Conservation (phyloP, 2,329 filamentous ascomycete genomes). For the Trichoderma harzianum region DNA sequence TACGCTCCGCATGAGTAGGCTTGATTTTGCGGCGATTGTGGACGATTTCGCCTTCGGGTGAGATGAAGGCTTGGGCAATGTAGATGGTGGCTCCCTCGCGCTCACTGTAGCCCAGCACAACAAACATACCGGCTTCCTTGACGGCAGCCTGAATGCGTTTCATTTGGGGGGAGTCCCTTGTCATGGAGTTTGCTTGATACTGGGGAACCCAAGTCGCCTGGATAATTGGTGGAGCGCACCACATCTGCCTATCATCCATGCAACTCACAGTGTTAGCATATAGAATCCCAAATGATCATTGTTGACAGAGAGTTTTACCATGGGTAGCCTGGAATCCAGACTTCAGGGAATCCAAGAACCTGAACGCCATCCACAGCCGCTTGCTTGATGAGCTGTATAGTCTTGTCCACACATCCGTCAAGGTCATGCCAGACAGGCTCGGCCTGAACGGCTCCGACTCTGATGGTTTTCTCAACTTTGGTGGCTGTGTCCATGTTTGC, state of each 20-base stretch:
- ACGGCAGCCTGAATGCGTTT: slow-evolving; percentile 47
- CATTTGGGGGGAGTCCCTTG: slow-evolving; percentile 51
- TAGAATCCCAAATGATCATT: too few species aligned
- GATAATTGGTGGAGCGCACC: neutral
- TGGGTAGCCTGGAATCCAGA: slow-evolving; percentile 26
- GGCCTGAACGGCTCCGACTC: slow-evolving; percentile 38
- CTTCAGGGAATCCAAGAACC: slow-evolving; percentile 51
- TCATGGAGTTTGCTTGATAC: slow-evolving; percentile 35
- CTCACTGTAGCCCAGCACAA: slow-evolving; percentile 54
- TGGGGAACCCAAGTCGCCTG: slow-evolving; percentile 1
- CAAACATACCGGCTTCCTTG: slow-evolving; percentile 48
- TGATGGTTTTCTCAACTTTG: neutral
- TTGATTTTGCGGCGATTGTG: slow-evolving; percentile 57
- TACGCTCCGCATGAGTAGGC: slow-evolving; percentile 53
- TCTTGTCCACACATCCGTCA: slow-evolving; percentile 49
- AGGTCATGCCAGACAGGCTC: slow-evolving; percentile 53
- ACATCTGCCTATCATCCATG: slow-evolving; percentile 8
- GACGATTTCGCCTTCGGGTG: slow-evolving; percentile 44
- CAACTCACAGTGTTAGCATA: slow-evolving; percentile 1
- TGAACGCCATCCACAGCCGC: slow-evolving; percentile 47
- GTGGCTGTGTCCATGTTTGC: neutral
- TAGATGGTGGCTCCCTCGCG: slow-evolving; percentile 50
- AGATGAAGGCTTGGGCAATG: slow-evolving; percentile 52
- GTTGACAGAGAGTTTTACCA: neutral
- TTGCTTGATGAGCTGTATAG: slow-evolving; percentile 50